Evolutionary conservation across 2,329 filamentous ascomycete species (phyloP).

Genomic region (Phaeophleospora eucalypticola): DNA sequence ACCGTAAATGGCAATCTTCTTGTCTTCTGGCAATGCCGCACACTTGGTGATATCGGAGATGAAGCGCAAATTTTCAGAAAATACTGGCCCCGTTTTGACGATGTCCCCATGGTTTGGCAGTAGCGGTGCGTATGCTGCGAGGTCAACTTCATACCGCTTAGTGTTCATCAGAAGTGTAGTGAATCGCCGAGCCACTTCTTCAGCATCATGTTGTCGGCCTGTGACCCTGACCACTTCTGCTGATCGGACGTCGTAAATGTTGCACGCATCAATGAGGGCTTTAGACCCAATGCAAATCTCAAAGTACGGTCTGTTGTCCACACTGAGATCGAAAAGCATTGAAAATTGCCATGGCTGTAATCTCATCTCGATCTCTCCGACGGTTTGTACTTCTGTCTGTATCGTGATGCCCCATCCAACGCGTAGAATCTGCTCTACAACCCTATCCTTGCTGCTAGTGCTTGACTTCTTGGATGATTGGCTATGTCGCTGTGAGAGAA

Average conservation of each 20-base stretch:
- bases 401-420: slow-evolving; percentile 25
- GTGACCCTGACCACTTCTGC: slow-evolving; percentile 29
- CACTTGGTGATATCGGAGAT: slow-evolving; percentile 19
- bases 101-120: slow-evolving; percentile 8
- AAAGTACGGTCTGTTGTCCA: slow-evolving; percentile 12
- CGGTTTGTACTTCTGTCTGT: slow-evolving; percentile 21
- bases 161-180: slow-evolving; percentile 18
- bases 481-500: slow-evolving; percentile 19
- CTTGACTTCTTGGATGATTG: slow-evolving; percentile 8
- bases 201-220: slow-evolving; percentile 27
- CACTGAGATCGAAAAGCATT: slow-evolving; percentile 24
- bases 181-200: slow-evolving; percentile 25
- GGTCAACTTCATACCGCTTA: slow-evolving; percentile 13
- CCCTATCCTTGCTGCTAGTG: slow-evolving; percentile 9
- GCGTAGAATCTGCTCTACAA: slow-evolving; percentile 27
- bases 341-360: slow-evolving; percentile 27
- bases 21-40: slow-evolving; percentile 8
- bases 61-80: slow-evolving; percentile 12
- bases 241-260: slow-evolving; percentile 19
- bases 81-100: slow-evolving; percentile 4
- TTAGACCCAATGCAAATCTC: slow-evolving; percentile 20
- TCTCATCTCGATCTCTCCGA: slow-evolving; percentile 28
- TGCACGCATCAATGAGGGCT: slow-evolving; percentile 18
- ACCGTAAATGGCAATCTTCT: slow-evolving; percentile 8
- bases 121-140: slow-evolving; percentile 11